Conservation (phyloP, 2,329 filamentous ascomycete species). For the Boeremia exigua region DNA sequence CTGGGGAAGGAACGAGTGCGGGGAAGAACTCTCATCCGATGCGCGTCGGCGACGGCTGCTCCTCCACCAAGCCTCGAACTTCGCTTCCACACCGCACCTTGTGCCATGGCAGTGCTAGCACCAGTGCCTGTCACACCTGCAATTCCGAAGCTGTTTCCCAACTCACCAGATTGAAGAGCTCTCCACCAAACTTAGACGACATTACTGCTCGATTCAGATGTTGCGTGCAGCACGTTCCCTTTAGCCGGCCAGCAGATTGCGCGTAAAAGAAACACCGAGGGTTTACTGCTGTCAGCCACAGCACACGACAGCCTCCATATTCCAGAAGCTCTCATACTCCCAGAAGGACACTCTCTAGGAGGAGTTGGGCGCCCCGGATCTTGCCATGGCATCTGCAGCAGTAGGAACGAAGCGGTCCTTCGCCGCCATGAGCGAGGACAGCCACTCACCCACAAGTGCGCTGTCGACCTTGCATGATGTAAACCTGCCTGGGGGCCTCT, state of each 20-base stretch:
- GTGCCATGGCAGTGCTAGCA: constrained; percentile 11
- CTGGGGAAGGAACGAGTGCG: constrained; percentile 11
- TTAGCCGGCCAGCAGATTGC: constrained; percentile 12
- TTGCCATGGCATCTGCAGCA: constrained; percentile 35
- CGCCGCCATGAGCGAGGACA: constrained; percentile 32
- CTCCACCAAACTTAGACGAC: neutral
- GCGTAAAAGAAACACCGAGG: constrained; percentile 10
- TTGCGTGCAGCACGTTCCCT: constrained; percentile 3
- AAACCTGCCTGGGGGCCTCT: constrained; percentile 3
- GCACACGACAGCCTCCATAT: neutral
- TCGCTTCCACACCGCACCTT: constrained; percentile 5
- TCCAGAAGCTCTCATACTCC: neutral
- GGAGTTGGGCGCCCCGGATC: neutral
- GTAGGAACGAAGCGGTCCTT: constrained; percentile 39
- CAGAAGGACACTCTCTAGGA: neutral
- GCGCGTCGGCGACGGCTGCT: neutral
- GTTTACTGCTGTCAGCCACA: neutral
- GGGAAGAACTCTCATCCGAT: constrained; percentile 20
- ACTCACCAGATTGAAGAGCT: constrained; percentile 3
- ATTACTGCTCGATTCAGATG: neutral
- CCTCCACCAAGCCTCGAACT: constrained; percentile 8
- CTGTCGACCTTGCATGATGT: constrained; percentile 9
- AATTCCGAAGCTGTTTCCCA: neutral
- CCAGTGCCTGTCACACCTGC: neutral
- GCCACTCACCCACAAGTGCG: constrained; percentile 4